Base-by-base conservation (phyloP, 2,329 filamentous ascomycete genomes). In the Epichloe scottii region DNA sequence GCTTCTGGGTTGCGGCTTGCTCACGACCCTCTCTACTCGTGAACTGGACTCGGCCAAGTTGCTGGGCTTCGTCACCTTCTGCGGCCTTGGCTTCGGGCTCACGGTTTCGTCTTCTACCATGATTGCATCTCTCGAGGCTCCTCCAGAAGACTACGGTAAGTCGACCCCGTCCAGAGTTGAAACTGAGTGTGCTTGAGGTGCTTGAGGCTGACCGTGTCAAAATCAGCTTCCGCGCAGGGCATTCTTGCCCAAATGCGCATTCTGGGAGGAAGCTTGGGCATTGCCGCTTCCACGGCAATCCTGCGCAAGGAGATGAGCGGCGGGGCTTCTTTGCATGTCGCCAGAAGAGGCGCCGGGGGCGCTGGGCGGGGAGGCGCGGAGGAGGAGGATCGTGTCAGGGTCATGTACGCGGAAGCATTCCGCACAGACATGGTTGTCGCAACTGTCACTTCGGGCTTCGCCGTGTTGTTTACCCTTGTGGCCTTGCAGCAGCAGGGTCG, bases 1-100 rank as follows among this genome's bases (percentile, higher is more conserved):
- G 65, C 54, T 68, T 0, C 39, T 78, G 3, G 75, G 75, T 2
- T 75, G 71, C 43, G 74, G 66, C 2, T 61, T 77, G 3, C 60
- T 78, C 52, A 70, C 64, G 21, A 76, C 69, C 1, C 52, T 62
- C 0, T 54, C 58, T 17, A 56, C 54, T 1, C 42, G 50, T 7
- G 56, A 60, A 3, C 46, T 53, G 14, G 58, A 76, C 8, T 68
- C 75, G 54, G 59, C 66, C 2, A 77, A 73, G 55, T 63, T 71
- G 4, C 60, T 78, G 1, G 75, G 75, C 0, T 77, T 74, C 52
- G 58, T 78, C 48, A 66, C 68, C 0, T 72, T 79, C 49, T 63
- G 75, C n/a, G 76, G 76, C 3, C 59, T 79, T 33, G 76, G 76
- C 0, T 77, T 76, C 53, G 76, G 76, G 0, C 57, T 78, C 37